These are phyloP conservation scores for Tephrocybe rancida DNA, from an alignment of 768 basidiomycete genomes.

Conservation along the genomic window DNA sequence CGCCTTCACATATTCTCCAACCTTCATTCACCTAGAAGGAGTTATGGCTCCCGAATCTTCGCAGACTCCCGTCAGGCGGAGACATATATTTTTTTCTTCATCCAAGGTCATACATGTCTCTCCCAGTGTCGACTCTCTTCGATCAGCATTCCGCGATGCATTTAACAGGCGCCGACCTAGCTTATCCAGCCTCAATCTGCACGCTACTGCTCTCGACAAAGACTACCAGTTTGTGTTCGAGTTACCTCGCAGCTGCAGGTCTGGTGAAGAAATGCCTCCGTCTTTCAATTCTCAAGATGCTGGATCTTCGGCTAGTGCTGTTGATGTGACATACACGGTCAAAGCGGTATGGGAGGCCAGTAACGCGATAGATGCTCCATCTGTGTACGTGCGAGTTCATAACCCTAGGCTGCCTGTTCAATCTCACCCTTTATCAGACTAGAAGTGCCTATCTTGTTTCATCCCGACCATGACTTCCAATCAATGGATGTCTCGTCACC, in stretches of 20 bases:
- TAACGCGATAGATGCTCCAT: constrained; percentile 42
- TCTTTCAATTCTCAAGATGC: constrained; percentile 48
- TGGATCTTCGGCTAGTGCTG: constrained; percentile 24
- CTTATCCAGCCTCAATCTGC: constrained; percentile 36
- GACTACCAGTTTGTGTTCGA: constrained; percentile 56
- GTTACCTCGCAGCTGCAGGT: constrained; percentile 48
- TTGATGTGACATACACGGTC: constrained; percentile 56
- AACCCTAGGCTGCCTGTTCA: background rate
- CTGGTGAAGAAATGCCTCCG: constrained; percentile 63
- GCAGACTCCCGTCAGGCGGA: constrained; percentile 26
- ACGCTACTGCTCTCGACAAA: constrained; percentile 35
- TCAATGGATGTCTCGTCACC: constrained; percentile 49
- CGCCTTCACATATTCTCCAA: constrained; percentile 46
- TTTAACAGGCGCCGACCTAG: constrained; percentile 50
- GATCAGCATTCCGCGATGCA: constrained; percentile 44
- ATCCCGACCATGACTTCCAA: constrained; percentile 61
- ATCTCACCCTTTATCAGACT: constrained; percentile 38
- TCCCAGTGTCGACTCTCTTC: constrained; percentile 29
- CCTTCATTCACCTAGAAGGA: constrained; percentile 23
- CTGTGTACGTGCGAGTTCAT: constrained; percentile 43
- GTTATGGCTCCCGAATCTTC: constrained; percentile 15
- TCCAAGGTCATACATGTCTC: constrained; percentile 46
- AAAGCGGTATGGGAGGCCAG: constrained; percentile 60
- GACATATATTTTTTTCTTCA: constrained; percentile 53
- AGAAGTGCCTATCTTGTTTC: constrained; percentile 64